phyloP scores from a whole-genome alignment of 345 rosid species.

The Dovyalis caffra region DNA sequence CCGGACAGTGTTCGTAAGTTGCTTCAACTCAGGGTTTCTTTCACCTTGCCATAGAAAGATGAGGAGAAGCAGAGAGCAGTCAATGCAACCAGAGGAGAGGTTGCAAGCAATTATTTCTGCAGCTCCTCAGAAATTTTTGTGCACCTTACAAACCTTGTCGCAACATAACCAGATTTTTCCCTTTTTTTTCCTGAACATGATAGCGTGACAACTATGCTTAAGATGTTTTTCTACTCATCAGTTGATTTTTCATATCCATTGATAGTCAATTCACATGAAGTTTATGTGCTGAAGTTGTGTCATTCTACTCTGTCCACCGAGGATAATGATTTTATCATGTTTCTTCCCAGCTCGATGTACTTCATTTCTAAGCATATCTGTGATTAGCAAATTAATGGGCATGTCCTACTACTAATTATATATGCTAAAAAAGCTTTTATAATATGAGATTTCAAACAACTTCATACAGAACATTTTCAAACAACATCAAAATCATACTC shows the following conservation, averaged over 20 bases:
- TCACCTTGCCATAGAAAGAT: slow-evolving; percentile 22
- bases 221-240: not conserved
- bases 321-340: no score
- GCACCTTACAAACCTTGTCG: not conserved
- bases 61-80: slow-evolving; percentile 15
- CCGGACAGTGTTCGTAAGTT: slow-evolving; percentile 25
- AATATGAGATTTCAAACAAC: slow-evolving; percentile 12
- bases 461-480: slow-evolving; percentile 9
- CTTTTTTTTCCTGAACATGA: not conserved
- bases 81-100: not conserved
- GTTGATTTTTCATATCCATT: not conserved
- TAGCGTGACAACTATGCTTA: not conserved
- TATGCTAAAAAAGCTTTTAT: slow-evolving; percentile 12
- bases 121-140: not conserved
- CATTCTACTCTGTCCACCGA: not conserved
- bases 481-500: slow-evolving; percentile 16
- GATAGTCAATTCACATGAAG: not conserved
- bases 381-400: no score
- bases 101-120: slow-evolving; percentile 4
- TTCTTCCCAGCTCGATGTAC: no score
- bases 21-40: slow-evolving; percentile 35
- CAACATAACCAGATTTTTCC: not conserved
- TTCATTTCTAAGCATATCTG: no score
- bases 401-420: no score
- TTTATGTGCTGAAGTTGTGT: not conserved